phyloP scores from a whole-genome alignment of 169 alveolate genomes.

The Plasmodium ovale region DNA sequence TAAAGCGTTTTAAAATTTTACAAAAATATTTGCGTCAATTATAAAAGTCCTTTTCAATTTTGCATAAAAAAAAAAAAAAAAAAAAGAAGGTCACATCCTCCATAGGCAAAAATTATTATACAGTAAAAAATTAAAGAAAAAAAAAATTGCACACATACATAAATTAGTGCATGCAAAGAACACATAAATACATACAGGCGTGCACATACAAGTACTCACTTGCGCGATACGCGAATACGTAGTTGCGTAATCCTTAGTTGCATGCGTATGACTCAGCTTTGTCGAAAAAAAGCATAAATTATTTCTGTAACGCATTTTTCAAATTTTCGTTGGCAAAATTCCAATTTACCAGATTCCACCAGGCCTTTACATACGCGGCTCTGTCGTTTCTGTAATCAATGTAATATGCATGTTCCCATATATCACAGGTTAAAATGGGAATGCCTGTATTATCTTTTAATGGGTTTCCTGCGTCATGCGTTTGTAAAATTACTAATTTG shows the following conservation, averaged over 20 bases:
- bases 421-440: slow-evolving; percentile 94
- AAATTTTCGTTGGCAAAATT: slow-evolving; percentile 88
- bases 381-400: slow-evolving; percentile 94
- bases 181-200: background rate
- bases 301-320: slow-evolving; percentile 75
- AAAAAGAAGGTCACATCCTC: background rate
- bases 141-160: no score
- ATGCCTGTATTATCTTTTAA: slow-evolving; percentile 88
- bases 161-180: no score
- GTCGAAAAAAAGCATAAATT: background rate
- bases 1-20: slow-evolving; percentile 11
- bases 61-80: slow-evolving; percentile 1
- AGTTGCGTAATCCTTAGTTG: background rate
- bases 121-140: no score
- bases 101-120: background rate
- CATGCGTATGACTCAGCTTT: background rate
- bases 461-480: slow-evolving; percentile 94
- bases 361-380: slow-evolving; percentile 91
- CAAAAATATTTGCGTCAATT: background rate
- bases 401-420: slow-evolving; percentile 98
- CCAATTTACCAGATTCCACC: slow-evolving; percentile 97
- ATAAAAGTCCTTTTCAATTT: slow-evolving; percentile 6
- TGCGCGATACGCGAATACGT: background rate
- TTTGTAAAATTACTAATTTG: slow-evolving; percentile 91
- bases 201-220: background rate